Base-by-base conservation (phyloP, 495 filamentous ascomycete genomes). In the Stereocaulon alpinum region DNA sequence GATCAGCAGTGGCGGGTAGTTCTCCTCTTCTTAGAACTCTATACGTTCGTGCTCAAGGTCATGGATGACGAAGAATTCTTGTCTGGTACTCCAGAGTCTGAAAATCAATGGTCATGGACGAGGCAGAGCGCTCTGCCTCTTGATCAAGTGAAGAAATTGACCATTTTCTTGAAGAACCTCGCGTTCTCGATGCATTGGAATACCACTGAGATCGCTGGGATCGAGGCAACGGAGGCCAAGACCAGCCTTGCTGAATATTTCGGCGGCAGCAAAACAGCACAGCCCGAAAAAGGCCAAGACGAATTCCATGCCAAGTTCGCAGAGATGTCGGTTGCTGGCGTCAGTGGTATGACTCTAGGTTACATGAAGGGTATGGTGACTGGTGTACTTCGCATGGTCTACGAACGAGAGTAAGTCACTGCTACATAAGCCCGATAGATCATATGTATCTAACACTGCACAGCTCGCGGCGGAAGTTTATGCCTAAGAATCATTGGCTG, bases 171-270 rank as follows among this genome's bases (percentile, higher is more conserved):
- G 34, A 96, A 96, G 64, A 91, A 93, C 58, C 77, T 97, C n/a
- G 84, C 86, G 0, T 96, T 97, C 62, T 85, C 88, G 1, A 76
- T 96, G 56, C 94, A 95, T 70, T 96, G 89, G 77, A 84, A 92
- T 66, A 77, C 85, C 29, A 77, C 82, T 3, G 84, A 90, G 29
- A 74, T 91, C 54, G 80, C 73, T 48, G 80, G 79, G 40, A 74
- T 77, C 42, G 77, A 80, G 47, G 68, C 73, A 29, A 60, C 67
- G 24, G 73, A 78, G 40, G 68, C 72, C 32, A 74, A 69, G 53
- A 72, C 73, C n/a, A 74, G 77, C 27, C 73, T 87, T 40, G 75
- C 75, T 47, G 78, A 70, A 48, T 85, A 84, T 61, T 85, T 85
- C 67, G 79, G 69, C 48, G 72, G 69, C 37, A 54, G 41, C 40